phyloP scores from a whole-genome alignment of 352 stramenopile species.

The Nothophytophthora sp. region DNA sequence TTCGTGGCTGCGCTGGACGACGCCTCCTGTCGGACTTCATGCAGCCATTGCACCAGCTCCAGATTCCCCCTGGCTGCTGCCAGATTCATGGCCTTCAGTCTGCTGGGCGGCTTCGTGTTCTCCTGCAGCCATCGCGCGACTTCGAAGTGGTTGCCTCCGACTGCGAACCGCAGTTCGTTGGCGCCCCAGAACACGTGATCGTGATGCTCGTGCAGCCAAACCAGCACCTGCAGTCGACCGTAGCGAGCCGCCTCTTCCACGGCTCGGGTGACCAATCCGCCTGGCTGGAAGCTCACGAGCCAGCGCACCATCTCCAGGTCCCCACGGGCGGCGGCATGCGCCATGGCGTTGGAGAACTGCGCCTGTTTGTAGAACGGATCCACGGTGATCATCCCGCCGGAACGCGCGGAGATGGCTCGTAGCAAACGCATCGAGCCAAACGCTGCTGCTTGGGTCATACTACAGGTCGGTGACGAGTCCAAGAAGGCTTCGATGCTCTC shows the following conservation, averaged over 20 bases:
- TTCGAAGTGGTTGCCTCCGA: slow-evolving; percentile 15
- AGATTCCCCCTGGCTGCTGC: slow-evolving; percentile 29
- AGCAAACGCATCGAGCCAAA: slow-evolving; percentile 25
- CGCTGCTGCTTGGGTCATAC: slow-evolving; percentile 15
- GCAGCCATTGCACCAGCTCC: slow-evolving; percentile 28
- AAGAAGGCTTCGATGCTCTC: slow-evolving; percentile 21
- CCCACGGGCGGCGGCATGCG: slow-evolving; percentile 19
- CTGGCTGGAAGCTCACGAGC: slow-evolving; percentile 26
- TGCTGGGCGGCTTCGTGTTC: slow-evolving; percentile 20
- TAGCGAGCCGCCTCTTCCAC: slow-evolving; percentile 26
- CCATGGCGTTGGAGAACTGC: slow-evolving; percentile 23
- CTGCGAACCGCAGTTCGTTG: slow-evolving; percentile 30
- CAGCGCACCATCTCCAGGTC: slow-evolving; percentile 25
- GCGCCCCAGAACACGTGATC: slow-evolving; percentile 37
- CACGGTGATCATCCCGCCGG: slow-evolving; percentile 8
- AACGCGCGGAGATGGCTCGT: slow-evolving; percentile 16
- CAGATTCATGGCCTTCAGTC: slow-evolving; percentile 29
- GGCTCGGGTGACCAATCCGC: slow-evolving; percentile 21
- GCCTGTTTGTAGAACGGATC: slow-evolving; percentile 29
- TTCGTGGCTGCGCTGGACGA: slow-evolving; percentile 25
- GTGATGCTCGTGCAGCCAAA: slow-evolving; percentile 25
- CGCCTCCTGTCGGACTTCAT: slow-evolving; percentile 20
- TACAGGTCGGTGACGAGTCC: slow-evolving; percentile 28
- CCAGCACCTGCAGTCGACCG: slow-evolving; percentile 19
- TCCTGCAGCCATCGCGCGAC: slow-evolving; percentile 26